phyloP scores from a whole-genome alignment of 1,139 yeast genomes.

The Taiozyma sp. region DNA sequence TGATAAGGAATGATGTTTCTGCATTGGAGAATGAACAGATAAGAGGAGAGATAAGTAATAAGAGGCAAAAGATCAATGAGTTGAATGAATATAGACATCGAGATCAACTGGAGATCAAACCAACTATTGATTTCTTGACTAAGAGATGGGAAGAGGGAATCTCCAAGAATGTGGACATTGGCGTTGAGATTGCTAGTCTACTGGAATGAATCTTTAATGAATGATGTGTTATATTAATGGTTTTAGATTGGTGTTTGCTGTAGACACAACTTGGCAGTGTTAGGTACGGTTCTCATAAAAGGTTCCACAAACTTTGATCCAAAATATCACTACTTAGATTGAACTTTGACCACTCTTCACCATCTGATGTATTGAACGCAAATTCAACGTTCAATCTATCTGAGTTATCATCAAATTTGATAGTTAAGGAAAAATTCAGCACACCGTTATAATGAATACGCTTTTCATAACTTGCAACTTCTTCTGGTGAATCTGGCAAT shows the following conservation, averaged over 20 bases:
- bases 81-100: conserved; percentile 15
- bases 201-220: neutral
- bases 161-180: conserved; percentile 18
- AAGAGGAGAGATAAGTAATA: conserved; percentile 6
- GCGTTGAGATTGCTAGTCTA: conserved; percentile 10
- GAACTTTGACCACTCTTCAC: neutral
- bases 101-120: conserved; percentile 11
- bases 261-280: too few relatives aligned
- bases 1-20: conserved; percentile 11
- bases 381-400: neutral
- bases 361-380: neutral
- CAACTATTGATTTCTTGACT: conserved; percentile 14
- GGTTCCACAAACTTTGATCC: neutral
- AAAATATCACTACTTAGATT: neutral
- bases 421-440: neutral
- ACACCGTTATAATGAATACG: neutral
- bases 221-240: neutral
- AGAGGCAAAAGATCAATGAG: conserved; percentile 14
- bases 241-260: too few relatives aligned
- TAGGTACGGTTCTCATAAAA: neutral
- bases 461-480: neutral
- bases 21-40: conserved; percentile 8
- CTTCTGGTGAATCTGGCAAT: neutral
- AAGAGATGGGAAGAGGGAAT: conserved; percentile 20
- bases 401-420: neutral